Conservation (phyloP, 2,329 filamentous ascomycete species). For the Samsoniella hepiali region DNA sequence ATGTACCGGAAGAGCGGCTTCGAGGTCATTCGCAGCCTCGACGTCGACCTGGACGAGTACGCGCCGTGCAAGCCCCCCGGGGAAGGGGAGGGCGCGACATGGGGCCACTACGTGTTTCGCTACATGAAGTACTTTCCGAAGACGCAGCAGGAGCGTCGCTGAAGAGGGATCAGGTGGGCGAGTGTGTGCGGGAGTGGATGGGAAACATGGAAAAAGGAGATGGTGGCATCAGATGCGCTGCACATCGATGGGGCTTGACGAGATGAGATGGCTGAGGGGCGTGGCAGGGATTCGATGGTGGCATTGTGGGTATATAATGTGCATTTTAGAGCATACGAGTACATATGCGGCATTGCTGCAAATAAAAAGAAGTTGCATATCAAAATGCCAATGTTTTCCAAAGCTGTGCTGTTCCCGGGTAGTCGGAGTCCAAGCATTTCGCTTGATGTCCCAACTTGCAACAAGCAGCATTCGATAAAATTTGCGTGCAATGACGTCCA, state of each 20-base stretch:
- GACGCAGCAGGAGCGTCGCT: neutral
- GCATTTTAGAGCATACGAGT: neutral
- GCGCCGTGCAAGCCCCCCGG: conserved; percentile 26
- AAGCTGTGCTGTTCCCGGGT: no score
- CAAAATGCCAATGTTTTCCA: no score
- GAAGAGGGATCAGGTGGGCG: neutral
- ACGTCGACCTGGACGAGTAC: conserved; percentile 33
- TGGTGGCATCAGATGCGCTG: neutral
- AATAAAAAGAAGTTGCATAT: no score
- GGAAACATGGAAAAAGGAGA: neutral
- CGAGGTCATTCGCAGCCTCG: conserved; percentile 28
- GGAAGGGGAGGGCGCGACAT: conserved; percentile 27
- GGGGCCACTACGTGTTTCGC: conserved; percentile 34
- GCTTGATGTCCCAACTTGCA: no score
- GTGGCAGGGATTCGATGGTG: no score
- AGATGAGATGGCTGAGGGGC: no score
- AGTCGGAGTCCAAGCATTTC: no score
- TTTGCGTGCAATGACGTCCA: no score
- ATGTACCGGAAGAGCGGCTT: conserved; percentile 32
- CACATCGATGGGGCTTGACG: neutral
- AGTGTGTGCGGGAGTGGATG: neutral
- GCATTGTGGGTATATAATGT: neutral
- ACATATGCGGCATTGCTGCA: neutral
- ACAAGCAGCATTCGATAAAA: no score
- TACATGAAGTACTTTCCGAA: conserved; percentile 31